These are phyloP conservation scores for Cucurbita ficifolia DNA, from an alignment of 306 rosid species.

Conservation along the genomic window DNA sequence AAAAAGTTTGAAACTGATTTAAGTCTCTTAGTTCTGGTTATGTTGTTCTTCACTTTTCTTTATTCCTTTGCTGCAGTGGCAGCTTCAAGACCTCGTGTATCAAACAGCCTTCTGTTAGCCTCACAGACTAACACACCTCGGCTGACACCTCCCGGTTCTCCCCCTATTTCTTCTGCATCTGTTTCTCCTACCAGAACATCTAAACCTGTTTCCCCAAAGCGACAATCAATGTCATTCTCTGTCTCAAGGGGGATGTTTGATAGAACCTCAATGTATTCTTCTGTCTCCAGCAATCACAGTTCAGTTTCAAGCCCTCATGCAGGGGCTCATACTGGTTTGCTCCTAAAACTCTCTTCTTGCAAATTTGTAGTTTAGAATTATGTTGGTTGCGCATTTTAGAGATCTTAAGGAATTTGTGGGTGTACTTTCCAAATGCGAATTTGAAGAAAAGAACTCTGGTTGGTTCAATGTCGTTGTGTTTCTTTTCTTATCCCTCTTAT, in stretches of 20 bases:
- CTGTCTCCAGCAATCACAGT: slow-evolving; percentile 23
- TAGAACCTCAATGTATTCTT: slow-evolving; percentile 35
- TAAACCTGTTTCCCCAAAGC: slow-evolving; percentile 67
- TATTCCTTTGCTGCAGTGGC: neutral
- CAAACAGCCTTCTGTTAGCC: slow-evolving; percentile 46
- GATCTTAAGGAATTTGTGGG: neutral
- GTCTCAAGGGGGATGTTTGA: slow-evolving; percentile 55
- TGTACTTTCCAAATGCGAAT: neutral
- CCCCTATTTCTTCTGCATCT: slow-evolving; percentile 54
- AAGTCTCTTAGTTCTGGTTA: neutral
- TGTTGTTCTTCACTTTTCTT: neutral
- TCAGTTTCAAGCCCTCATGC: slow-evolving; percentile 35
- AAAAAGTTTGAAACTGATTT: neutral
- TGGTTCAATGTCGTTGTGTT: neutral
- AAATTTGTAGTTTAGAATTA: neutral
- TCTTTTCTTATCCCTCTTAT: neutral
- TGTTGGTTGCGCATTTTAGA: neutral
- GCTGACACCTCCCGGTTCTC: slow-evolving; percentile 64
- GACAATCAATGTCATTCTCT: slow-evolving; percentile 55
- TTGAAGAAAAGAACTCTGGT: neutral
- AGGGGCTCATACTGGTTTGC: slow-evolving; percentile 46
- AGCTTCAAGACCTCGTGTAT: slow-evolving; percentile 34
- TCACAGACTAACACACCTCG: slow-evolving; percentile 69
- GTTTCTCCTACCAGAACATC: slow-evolving; percentile 71
- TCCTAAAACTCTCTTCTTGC: neutral